These are phyloP conservation scores for Hordeum marinum DNA, from an alignment of 176 grass and related monocot genomes.

Conservation along the genomic window DNA sequence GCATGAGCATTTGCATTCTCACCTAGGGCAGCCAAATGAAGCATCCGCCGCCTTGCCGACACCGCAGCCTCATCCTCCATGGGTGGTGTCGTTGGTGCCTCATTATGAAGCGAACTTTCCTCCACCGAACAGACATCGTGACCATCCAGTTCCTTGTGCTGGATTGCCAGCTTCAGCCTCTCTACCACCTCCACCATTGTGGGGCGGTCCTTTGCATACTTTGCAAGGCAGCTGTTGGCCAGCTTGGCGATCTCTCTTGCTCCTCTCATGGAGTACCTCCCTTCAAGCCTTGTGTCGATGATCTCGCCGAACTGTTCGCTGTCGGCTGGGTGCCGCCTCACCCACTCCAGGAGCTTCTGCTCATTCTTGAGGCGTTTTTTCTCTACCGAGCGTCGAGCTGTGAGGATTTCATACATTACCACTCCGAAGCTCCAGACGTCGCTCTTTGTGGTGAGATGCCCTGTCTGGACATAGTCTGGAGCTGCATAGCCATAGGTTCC, in stretches of 20 bases:
- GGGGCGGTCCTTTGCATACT: slow-evolving; percentile 46
- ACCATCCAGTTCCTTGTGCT: slow-evolving; percentile 50
- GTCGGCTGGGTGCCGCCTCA: slow-evolving; percentile 33
- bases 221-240: slow-evolving; percentile 52
- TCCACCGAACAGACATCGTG: neutral
- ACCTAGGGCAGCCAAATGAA: slow-evolving; percentile 51
- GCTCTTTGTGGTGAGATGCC: slow-evolving; percentile 66
- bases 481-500: slow-evolving; percentile 71
- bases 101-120: neutral
- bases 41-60: slow-evolving; percentile 46
- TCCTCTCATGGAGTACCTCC: slow-evolving; percentile 38
- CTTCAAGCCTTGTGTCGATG: slow-evolving; percentile 56
- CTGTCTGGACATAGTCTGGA: slow-evolving; percentile 60
- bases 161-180: slow-evolving; percentile 35
- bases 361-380: slow-evolving; percentile 38
- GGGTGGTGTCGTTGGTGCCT: neutral
- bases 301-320: slow-evolving; percentile 35
- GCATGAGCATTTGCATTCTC: slow-evolving; percentile 29
- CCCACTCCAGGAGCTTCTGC: slow-evolving; percentile 71
- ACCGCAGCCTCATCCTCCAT: slow-evolving; percentile 12
- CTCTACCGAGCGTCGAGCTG: slow-evolving; percentile 40
- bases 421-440: slow-evolving; percentile 71
- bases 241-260: slow-evolving; percentile 43
- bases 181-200: slow-evolving; percentile 52
- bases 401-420: slow-evolving; percentile 67